A percentile compares a stretch with the other conserved stretches of the same genome.
Conservation (phyloP, 2,329 filamentous ascomycete genomes). For the Cladosporium cucumerinum region DNA sequence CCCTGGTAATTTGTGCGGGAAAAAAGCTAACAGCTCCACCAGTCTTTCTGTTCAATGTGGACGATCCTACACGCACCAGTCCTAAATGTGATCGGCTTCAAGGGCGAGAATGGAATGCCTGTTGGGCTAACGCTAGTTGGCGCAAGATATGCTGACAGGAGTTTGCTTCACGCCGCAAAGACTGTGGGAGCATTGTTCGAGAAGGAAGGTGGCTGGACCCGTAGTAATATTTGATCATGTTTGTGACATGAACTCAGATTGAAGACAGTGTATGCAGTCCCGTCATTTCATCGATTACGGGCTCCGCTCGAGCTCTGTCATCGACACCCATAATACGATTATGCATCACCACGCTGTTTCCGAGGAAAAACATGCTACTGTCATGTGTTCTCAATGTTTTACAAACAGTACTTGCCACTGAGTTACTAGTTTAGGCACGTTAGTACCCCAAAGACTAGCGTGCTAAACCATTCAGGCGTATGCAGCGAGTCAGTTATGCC, state of each 20-base stretch:
- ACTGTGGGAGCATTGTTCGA: conserved; percentile 42
- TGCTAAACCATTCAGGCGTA: background rate
- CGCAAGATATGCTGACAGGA: conserved; percentile 45
- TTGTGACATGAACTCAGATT: no score
- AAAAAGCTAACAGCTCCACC: background rate
- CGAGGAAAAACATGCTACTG: background rate
- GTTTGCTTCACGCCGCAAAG: conserved; percentile 43
- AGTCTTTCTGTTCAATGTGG: conserved; percentile 32
- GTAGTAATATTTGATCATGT: background rate
- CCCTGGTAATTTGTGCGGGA: background rate
- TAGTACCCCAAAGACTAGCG: background rate
- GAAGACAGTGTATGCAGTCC: no score
- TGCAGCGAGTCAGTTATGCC: background rate
- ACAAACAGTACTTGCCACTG: background rate
- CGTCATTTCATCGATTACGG: no score
- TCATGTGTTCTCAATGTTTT: background rate
- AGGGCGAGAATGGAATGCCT: conserved; percentile 55
- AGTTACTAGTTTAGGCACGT: background rate
- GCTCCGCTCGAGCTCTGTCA: no score
- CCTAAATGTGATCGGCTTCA: conserved; percentile 63
- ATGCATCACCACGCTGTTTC: background rate
- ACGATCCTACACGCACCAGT: conserved; percentile 57
- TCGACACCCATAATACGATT: no score
- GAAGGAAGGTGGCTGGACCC: conserved; percentile 32
- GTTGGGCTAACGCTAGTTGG: conserved; percentile 56